These are phyloP conservation scores for Hygrophila difformis DNA, from an alignment of 257 asterid species.

Conservation along the genomic window DNA sequence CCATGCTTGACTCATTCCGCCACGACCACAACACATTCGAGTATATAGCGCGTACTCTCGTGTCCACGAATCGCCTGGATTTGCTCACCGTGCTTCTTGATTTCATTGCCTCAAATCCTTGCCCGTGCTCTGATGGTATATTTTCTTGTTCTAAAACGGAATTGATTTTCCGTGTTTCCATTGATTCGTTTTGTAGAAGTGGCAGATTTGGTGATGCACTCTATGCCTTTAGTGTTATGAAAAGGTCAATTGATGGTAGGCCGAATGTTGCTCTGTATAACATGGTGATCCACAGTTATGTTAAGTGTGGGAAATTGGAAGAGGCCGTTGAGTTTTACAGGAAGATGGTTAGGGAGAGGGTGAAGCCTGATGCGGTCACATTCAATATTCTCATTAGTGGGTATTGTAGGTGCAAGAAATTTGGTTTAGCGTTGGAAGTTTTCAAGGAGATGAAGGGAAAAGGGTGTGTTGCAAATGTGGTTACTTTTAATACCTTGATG, in stretches of 20 bases:
- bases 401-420: constrained; percentile 42
- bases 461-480: constrained; percentile 87
- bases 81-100: no score
- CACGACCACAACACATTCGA: no score
- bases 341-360: constrained; percentile 54
- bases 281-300: constrained; percentile 64
- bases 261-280: constrained; percentile 57
- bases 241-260: constrained; percentile 70
- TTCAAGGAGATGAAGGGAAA: constrained; percentile 75
- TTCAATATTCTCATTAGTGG: constrained; percentile 80
- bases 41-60: no score
- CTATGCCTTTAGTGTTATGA: constrained; percentile 69
- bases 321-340: constrained; percentile 46
- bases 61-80: no score
- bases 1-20: no score
- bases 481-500: constrained; percentile 82
- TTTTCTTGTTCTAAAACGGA: no score
- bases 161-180: no score
- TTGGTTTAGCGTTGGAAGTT: constrained; percentile 53
- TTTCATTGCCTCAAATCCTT: no score
- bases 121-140: no score
- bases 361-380: constrained; percentile 63
- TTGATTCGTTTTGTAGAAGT: no score
- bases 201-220: no score
- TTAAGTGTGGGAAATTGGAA: constrained; percentile 42